Conservation (phyloP, 2,329 filamentous ascomycete genomes). For the Tolypocladium album region DNA sequence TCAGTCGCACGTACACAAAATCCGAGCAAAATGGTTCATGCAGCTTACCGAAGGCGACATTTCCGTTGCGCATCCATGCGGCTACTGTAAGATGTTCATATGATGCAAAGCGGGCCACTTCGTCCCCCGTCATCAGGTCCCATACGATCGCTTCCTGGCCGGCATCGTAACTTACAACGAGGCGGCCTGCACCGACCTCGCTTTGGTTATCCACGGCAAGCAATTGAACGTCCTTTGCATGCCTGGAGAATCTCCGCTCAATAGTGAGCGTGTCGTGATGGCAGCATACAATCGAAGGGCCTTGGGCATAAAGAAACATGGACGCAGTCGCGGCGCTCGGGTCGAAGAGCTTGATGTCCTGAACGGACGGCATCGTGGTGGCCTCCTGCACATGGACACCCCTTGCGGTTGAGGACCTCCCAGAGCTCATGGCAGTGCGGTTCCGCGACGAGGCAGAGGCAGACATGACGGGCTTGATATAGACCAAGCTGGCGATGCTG, state of each 20-base stretch:
- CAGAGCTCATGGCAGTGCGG: slow-evolving; percentile 48
- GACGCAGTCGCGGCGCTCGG: slow-evolving; percentile 85
- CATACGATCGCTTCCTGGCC: slow-evolving; percentile 91
- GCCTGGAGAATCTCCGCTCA: slow-evolving; percentile 74
- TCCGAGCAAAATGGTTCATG: neutral
- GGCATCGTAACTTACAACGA: slow-evolving; percentile 88
- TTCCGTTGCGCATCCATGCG: slow-evolving; percentile 93
- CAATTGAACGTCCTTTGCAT: slow-evolving; percentile 72
- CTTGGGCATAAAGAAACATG: slow-evolving; percentile 81
- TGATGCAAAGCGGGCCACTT: slow-evolving; percentile 83
- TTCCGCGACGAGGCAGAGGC: slow-evolving; percentile 44
- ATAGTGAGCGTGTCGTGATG: slow-evolving; percentile 89
- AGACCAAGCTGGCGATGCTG: neutral
- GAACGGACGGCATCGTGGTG: slow-evolving; percentile 35
- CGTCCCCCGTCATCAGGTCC: slow-evolving; percentile 87
- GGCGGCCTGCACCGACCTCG: slow-evolving; percentile 69
- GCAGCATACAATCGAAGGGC: slow-evolving; percentile 70
- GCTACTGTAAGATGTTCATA: slow-evolving; percentile 80
- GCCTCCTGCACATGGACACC: slow-evolving; percentile 36
- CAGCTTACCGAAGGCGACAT: slow-evolving; percentile 82
- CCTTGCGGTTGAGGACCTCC: slow-evolving; percentile 38
- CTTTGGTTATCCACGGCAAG: slow-evolving; percentile 87
- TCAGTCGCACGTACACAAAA: neutral
- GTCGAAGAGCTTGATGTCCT: slow-evolving; percentile 54
- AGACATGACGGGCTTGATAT: slow-evolving; percentile 36